phyloP scores from a whole-genome alignment of 345 rosid genomes.

The Hirschfeldia incana region DNA sequence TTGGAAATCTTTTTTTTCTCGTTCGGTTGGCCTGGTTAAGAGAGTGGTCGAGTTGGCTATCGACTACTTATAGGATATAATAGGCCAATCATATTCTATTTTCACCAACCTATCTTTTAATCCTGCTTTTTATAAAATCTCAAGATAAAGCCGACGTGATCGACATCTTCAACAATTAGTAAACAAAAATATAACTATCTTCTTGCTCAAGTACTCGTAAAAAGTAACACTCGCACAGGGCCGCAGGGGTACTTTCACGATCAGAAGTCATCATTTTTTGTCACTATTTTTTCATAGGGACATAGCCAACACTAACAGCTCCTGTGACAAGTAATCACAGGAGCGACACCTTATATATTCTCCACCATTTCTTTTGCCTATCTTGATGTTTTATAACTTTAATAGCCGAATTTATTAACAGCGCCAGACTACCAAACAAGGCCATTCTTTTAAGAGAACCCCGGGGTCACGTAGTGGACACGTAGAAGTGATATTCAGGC shows the following conservation, averaged over 20 bases:
- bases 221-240: neutral
- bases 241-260: neutral
- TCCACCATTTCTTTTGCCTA: neutral
- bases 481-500: neutral
- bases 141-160: neutral
- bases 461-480: neutral
- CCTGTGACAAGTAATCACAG: neutral
- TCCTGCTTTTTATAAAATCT: too few species aligned
- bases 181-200: neutral
- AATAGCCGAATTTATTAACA: neutral
- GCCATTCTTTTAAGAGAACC: neutral
- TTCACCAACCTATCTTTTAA: neutral
- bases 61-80: constrained; percentile 58
- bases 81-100: neutral
- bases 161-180: neutral
- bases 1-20: constrained; percentile 50
- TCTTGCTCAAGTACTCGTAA: neutral
- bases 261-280: neutral
- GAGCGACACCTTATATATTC: neutral
- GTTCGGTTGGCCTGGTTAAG: constrained; percentile 53
- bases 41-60: constrained; percentile 60
- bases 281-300: neutral
- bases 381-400: neutral
- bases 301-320: neutral
- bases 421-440: neutral